Evolutionary conservation across 139 green algal genomes (phyloP).

Genomic region (Pseudopediastrum boryanum): DNA sequence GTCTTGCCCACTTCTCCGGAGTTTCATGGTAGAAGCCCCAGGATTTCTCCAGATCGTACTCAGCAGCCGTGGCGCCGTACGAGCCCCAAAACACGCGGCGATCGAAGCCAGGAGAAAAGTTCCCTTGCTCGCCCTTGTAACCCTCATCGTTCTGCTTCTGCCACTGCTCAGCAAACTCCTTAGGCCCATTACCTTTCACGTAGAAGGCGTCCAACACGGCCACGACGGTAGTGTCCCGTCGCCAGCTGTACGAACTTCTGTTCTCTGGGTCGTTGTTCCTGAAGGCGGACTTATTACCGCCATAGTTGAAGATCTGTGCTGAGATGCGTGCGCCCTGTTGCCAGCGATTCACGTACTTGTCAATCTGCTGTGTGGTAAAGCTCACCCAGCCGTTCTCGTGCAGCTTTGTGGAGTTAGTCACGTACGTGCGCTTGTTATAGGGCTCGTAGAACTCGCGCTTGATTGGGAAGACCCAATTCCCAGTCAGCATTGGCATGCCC

Average conservation of each 20-base stretch:
- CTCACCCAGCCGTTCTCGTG: background rate
- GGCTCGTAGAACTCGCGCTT: background rate
- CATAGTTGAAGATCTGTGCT: slow-evolving; percentile 29
- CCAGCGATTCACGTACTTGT: background rate
- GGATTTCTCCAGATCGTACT: background rate
- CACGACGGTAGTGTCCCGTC: slow-evolving; percentile 20
- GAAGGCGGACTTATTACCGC: slow-evolving; percentile 5
- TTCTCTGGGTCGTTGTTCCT: slow-evolving; percentile 20
- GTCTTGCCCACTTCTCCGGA: background rate
- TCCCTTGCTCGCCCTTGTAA: background rate
- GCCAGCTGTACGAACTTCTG: slow-evolving; percentile 35
- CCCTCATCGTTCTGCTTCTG: slow-evolving; percentile 10
- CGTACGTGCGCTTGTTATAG: slow-evolving; percentile 35
- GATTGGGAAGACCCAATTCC: background rate
- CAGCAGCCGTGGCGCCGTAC: background rate
- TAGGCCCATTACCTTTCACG: background rate
- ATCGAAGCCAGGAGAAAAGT: background rate
- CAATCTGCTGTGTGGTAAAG: background rate
- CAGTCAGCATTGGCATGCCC: slow-evolving; percentile 4
- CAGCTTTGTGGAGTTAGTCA: slow-evolving; percentile 2
- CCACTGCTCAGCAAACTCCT: slow-evolving; percentile 6
- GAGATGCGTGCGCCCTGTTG: background rate
- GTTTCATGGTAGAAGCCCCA: background rate
- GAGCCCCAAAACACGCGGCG: background rate
- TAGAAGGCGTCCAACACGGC: slow-evolving; percentile 15